Base-by-base conservation (phyloP, 2,329 filamentous ascomycete species). In the Alternaria dauci region DNA sequence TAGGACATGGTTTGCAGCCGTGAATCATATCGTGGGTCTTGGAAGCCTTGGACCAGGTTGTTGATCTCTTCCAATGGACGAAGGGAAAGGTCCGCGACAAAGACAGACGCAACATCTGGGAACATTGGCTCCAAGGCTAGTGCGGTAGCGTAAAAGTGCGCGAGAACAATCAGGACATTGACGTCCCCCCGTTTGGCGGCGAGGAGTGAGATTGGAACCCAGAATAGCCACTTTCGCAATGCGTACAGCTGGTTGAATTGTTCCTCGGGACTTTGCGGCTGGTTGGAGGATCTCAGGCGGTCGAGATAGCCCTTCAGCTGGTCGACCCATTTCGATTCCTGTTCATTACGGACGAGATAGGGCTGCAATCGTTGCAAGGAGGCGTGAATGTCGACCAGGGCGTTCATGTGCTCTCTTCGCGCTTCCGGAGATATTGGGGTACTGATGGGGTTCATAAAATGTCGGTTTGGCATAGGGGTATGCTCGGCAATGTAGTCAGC, bases 191-290 rank as follows among this genome's bases (percentile, higher is more conserved):
- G 88, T 47, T 89, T 91, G 66, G 89, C 88, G 75, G 94, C 90
- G 26, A 97, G 85, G 70, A 94, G 90, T 67, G 89, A 88, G 34
- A 97, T 89, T 1, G 95, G 95, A 56, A 97, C 88, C 93, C 94
- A 98, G 80, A 98, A 97, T 16, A 98, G 87, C 93, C 94, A 97
- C 69, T 92, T 91, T 56, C 94, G 87, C 60, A 99, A 86, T 9
- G 92, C 90, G 66, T 96, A 94, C 11, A 98, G 87, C 66, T 94
- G 91, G 72, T 93, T 91, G 76, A 97, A 98, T 74, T 96, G 92
- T 75, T 96, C 89, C 65, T 92, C 90, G 25, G 93, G 88, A 2
- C 79, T 79, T 52, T 80, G 78, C 16, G 82, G 76, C 34, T 81
- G 75, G 28, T 68, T 74, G 2, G 81, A 79, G 30, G 72, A 69